Base-by-base conservation (phyloP, 2,329 filamentous ascomycete genomes). In the Epicoccum sorghinum region DNA sequence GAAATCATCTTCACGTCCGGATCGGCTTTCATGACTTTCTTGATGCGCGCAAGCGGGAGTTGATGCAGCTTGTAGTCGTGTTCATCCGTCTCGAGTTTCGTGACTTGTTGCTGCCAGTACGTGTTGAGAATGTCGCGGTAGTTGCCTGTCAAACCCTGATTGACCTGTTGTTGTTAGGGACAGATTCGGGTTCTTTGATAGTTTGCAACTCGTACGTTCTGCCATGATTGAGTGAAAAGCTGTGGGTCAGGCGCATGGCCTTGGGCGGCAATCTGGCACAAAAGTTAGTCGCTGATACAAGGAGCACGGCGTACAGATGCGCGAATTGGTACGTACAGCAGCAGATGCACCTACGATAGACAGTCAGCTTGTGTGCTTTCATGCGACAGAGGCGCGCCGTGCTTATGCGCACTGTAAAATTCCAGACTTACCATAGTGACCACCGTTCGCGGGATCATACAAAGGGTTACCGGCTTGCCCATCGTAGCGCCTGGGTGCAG, bases 1-100 rank as follows among this genome's bases (percentile, higher is more conserved):
- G 93, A 98, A 60, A 99, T 99, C 95, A 99, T 99, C 81, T 99
- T 99, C 42, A 99, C 95, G 69, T 99, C 95, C 0, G 95, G 95
- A 66, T 99, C 95, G 0, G 95, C 95, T 79, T 99, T 99, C 95
- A 99, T 99, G 63, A 99, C 95, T 77, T 99, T 99, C 82, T 99
- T 99, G 80, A 99, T 99, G 49, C 95, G 89, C n/a, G 95, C 95
- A 36, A 99, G 83, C 1, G 95, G 95, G 35, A 99, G 83, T 75
- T 98, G 95, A 75, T 99, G 95, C 52, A 98, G 85, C 78, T 99
- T 99, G 83, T 98, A 99, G 77, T 99, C 95, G 76, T 99, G 95
- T 43, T 89, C 91, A 68, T 98, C 95, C 56, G 85, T 91, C 78
- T 99, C 95, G 55, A 99, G 86, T 74, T 96, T 92, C 64, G 89